A percentile compares a stretch with the other conserved stretches of the same genome.
These are phyloP conservation scores for Butyriboletus loyo DNA, from an alignment of 768 basidiomycete species.

Conservation along the genomic window DNA sequence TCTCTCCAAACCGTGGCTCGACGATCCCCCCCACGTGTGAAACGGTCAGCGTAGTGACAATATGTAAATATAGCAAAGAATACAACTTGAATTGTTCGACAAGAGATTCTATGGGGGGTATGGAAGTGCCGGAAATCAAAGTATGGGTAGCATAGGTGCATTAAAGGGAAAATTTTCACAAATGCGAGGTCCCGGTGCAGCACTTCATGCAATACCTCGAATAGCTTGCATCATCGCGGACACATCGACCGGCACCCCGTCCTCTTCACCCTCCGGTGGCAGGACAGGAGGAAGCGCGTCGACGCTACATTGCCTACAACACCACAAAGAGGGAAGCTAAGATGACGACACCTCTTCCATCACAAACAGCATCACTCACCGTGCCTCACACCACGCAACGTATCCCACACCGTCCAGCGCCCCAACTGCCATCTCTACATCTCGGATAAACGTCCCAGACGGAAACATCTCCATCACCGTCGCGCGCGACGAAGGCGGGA, in stretches of 20 bases:
- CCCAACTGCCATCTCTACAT: conserved; percentile 55
- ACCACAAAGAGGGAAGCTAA: neutral
- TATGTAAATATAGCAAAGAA: neutral
- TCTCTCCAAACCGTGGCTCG: no score
- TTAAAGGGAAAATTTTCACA: no score
- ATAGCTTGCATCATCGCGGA: neutral
- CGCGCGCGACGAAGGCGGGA: conserved; percentile 56
- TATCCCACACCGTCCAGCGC: conserved; percentile 52
- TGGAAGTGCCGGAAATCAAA: neutral
- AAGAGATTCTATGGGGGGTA: neutral
- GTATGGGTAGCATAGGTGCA: neutral
- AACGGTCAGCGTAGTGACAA: no score
- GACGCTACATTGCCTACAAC: conserved; percentile 34
- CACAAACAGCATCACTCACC: conserved; percentile 21
- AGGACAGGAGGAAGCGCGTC: conserved; percentile 32
- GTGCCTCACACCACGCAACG: conserved; percentile 52
- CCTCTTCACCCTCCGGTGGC: neutral
- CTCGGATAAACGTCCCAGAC: conserved; percentile 57
- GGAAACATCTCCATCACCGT: conserved; percentile 80
- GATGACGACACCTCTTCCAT: neutral
- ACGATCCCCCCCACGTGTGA: neutral
- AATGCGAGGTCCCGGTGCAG: neutral
- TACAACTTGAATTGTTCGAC: neutral
- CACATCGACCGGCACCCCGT: neutral
- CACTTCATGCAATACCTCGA: neutral